These are phyloP conservation scores for Cladosporium sp. DNA, from an alignment of 2,329 filamentous ascomycete genomes.

Conservation along the genomic window DNA sequence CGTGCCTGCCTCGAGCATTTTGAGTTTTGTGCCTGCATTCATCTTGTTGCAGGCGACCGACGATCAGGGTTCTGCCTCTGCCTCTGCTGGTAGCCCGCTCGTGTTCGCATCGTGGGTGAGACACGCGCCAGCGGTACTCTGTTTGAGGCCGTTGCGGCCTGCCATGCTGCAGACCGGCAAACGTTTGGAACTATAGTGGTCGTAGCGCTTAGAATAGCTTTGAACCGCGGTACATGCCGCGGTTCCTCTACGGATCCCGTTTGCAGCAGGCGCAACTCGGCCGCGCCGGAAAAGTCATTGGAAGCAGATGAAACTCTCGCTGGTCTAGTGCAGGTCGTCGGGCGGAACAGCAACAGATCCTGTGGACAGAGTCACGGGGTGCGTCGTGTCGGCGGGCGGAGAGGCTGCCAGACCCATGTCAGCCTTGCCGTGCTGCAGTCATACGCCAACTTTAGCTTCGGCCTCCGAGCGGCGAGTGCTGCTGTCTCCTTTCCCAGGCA, in stretches of 20 bases:
- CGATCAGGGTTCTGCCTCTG: slow-evolving; percentile 11
- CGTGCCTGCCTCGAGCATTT: background rate
- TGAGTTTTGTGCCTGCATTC: slow-evolving; percentile 10
- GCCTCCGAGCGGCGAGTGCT: slow-evolving; percentile 8
- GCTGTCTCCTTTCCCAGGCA: slow-evolving; percentile 11
- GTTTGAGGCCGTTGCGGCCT: slow-evolving; percentile 2
- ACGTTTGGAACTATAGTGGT: slow-evolving; percentile 10
- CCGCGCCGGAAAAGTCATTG: slow-evolving; percentile 1
- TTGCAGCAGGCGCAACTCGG: background rate
- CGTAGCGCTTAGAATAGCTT: slow-evolving; percentile 7
- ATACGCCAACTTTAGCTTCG: slow-evolving; percentile 15
- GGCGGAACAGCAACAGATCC: background rate
- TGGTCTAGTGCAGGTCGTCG: slow-evolving; percentile 3
- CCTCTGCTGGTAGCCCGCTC: background rate
- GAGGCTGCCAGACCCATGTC: slow-evolving; percentile 5
- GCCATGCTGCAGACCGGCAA: slow-evolving; percentile 6
- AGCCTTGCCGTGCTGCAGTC: slow-evolving; percentile 15
- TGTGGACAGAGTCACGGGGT: slow-evolving; percentile 1
- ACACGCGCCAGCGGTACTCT: slow-evolving; percentile 4
- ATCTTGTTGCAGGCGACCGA: slow-evolving; percentile 1
- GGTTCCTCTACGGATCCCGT: slow-evolving; percentile 6
- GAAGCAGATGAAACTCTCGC: slow-evolving; percentile 4
- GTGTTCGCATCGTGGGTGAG: slow-evolving; percentile 7
- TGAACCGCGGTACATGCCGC: slow-evolving; percentile 9
- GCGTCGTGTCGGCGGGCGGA: background rate